Evolutionary conservation across 2,329 filamentous ascomycete genomes (phyloP), one percentile per base, ranked within the genome.

Genomic region (Nothophoma quercina): DNA sequence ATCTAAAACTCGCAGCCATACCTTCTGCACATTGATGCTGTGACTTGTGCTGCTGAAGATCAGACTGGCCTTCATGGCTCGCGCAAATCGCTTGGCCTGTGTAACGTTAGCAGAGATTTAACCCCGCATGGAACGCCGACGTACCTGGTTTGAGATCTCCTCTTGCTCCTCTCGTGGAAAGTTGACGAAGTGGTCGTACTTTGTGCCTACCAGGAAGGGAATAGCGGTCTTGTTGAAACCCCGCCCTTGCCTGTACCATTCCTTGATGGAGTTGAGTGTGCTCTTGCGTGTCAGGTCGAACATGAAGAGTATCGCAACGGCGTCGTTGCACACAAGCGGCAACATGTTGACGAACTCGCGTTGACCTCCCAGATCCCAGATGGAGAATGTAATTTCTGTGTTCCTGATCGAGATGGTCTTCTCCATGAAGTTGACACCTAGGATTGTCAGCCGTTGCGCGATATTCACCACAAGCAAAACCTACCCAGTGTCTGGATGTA

Each of bases 171-270:
- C 93, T 33, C 90, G 85, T 0, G 95, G 93, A 70, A 99, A 97
- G 78, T 98, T 99, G 77, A 99, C 93, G 79, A 99, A 99, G 72
- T 98, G 95, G 70, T 99, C 95, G 75, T 98, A 99, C 77, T 99
- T 99, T 28, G 95, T 99, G 55, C 95, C 95, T 15, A 99, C 91
- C 19, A 99, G 78, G 70, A 99, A 96, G 0, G 95, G 95, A 63
- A 99, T 99, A n/a, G 95, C 95, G 12, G 95, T 99, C 83, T 99
- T 99, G 83, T 99, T 99, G 83, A 99, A 99, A 19, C 95, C 95
- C 60, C 95, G 85, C 39, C 95, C 95, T 77, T 99, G 95, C 48
- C 95, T 86, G 74, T 99, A 99, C 95, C 95, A 99, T 75, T 99
- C 95, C 81, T 99, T 99, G 82, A 99, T 98, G 69, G 91, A 96